These are phyloP conservation scores for Sphaerulina populicola DNA, from an alignment of 2,329 filamentous ascomycete species.

Conservation along the genomic window DNA sequence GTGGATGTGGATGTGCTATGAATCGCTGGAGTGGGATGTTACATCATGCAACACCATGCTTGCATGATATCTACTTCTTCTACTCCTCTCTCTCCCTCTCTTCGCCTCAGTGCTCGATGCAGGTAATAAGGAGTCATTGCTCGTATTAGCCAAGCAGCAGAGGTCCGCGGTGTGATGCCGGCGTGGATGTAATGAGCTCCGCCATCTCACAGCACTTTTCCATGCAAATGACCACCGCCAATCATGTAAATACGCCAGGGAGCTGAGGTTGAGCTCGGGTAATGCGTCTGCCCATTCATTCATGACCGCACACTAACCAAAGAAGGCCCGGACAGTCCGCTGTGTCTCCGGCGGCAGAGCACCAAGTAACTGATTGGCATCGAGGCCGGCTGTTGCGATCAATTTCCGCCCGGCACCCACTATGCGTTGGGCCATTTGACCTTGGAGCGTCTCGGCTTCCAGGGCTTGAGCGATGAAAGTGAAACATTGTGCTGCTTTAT, in stretches of 20 bases:
- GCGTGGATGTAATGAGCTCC: too few species aligned
- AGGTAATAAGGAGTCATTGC: neutral
- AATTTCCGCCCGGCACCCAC: slow-evolving; percentile 70
- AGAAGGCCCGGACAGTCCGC: slow-evolving; percentile 43
- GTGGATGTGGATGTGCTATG: too few species aligned
- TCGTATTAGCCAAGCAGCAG: neutral
- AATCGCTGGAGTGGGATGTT: too few species aligned
- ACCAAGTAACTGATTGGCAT: slow-evolving; percentile 66
- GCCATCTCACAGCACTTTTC: neutral
- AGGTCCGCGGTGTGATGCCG: too few species aligned
- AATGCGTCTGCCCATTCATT: neutral
- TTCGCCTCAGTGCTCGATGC: neutral
- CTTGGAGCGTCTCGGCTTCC: slow-evolving; percentile 81
- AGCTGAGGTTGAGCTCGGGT: neutral
- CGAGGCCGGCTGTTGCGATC: slow-evolving; percentile 62
- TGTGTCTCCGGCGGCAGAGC: slow-evolving; percentile 74
- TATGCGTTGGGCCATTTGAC: slow-evolving; percentile 69
- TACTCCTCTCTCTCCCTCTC: too few species aligned
- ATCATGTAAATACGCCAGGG: neutral
- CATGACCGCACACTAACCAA: slow-evolving; percentile 24
- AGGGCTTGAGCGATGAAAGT: slow-evolving; percentile 78
- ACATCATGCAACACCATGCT: too few species aligned
- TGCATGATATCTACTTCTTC: too few species aligned
- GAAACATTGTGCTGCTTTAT: slow-evolving; percentile 73
- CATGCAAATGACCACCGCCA: neutral